Evolutionary conservation across 2,329 filamentous ascomycete species (phyloP).

Genomic region (Neofusicoccum sp.): DNA sequence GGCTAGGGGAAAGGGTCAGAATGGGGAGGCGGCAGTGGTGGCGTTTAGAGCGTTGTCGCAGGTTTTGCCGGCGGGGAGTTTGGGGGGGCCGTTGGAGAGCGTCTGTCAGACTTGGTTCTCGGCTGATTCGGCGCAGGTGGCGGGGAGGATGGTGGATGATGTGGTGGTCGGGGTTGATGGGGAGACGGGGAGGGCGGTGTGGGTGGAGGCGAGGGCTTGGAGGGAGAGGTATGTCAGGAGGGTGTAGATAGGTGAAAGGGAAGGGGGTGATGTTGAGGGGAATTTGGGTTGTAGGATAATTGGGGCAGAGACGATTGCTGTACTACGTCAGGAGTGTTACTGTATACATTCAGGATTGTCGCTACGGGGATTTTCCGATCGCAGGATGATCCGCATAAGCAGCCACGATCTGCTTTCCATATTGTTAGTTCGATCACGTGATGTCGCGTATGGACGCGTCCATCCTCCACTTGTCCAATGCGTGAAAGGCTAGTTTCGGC

Average conservation of each 20-base stretch:
- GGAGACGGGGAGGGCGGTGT: background rate
- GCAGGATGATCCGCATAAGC: too few relatives aligned
- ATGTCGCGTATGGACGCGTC: too few relatives aligned
- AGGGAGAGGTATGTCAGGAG: background rate
- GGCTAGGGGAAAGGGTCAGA: background rate
- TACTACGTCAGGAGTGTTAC: too few relatives aligned
- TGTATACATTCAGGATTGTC: too few relatives aligned
- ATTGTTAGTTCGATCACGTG: too few relatives aligned
- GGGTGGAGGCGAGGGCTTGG: constrained; percentile 7
- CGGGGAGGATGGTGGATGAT: background rate
- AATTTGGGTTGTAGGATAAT: too few relatives aligned
- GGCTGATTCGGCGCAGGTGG: background rate
- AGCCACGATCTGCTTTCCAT: too few relatives aligned
- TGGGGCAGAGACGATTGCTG: too few relatives aligned
- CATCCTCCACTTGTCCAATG: too few relatives aligned
- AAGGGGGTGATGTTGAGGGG: too few relatives aligned
- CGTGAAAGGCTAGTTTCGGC: too few relatives aligned
- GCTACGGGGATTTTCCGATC: too few relatives aligned
- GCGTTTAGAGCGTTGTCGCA: background rate
- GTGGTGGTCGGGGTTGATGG: background rate
- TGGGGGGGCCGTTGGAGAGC: background rate
- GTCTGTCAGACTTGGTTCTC: background rate
- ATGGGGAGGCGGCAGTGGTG: background rate
- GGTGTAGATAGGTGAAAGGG: background rate
- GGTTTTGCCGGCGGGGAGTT: background rate